Base-by-base conservation (phyloP, 2,329 filamentous ascomycete species). In the Pleomassaria siparia region DNA sequence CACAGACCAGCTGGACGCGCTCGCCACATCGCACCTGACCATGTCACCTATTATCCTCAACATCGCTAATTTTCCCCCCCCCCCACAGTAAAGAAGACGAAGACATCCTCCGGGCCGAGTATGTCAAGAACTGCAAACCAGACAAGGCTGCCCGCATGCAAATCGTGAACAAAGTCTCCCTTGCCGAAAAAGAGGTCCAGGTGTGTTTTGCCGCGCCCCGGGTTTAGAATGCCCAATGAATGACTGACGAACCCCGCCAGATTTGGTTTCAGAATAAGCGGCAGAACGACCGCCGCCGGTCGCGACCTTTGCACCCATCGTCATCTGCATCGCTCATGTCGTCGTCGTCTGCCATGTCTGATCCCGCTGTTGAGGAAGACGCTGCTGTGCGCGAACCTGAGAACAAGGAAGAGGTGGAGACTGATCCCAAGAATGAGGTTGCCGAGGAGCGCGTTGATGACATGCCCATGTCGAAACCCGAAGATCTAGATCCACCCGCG, bases 181-280 rank as follows among this genome's bases (percentile, higher is more conserved):
- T 97, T 54, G 92, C 89, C 58, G 91, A 96, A 75, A 96, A 96
- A 72, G 91, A 96, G 76, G 90, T 96, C 29, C 92, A 96, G 84
- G 92, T 96, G 76, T 72, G 86, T 47, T 25, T 33, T 25, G 18
- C 26, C 26, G 4, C 46, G 24, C 20, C 42, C 12, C 25, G 12
- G 8, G n/a, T n/a, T n/a, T n/a, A n/a, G n/a, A n/a, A n/a, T n/a
- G n/a, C n/a, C 21, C 35, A 41, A 42, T 33, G 35, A 22, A 22
- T 11, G 28, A 49, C 51, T 58, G 57, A 58, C 62, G 71, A 64
- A 73, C 37, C 41, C 30, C 16, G 32, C 33, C 58, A 96, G 92
- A 96, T 96, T 61, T 97, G 92, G 92, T 96, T 96, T 74, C 92
- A 96, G 66, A 96, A 96, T 66, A 84, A 91, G 64, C 83, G 92